Evolutionary conservation across 2,329 filamentous ascomycete genomes (phyloP).

Genomic region (Magnaporthales sp.): DNA sequence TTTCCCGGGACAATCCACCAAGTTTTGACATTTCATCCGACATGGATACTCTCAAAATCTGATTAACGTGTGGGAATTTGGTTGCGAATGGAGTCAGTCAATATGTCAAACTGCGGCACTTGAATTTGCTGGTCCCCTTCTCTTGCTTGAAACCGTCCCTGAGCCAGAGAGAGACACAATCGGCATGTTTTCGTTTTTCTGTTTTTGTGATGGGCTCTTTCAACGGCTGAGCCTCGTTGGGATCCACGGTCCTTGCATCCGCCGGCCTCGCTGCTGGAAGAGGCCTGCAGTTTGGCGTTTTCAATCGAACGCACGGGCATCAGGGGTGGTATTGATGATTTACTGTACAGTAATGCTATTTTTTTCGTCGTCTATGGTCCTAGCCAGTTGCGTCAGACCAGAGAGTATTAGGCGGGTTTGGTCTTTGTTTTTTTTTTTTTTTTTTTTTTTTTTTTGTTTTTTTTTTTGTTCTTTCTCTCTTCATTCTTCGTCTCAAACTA

Average conservation of each 20-base stretch:
- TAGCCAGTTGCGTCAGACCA: no score
- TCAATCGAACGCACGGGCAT: background rate
- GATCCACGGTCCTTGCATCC: background rate
- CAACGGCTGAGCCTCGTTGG: background rate
- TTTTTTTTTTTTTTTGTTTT: background rate
- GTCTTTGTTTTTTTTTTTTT: no score
- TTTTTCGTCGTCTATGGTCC: background rate
- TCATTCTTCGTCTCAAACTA: background rate
- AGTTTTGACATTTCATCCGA: background rate
- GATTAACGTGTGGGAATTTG: background rate
- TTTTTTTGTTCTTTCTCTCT: background rate
- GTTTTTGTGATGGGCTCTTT: background rate
- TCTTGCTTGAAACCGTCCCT: background rate
- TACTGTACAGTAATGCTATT: background rate
- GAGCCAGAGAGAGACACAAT: background rate
- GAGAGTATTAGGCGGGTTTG: no score
- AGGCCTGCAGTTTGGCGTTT: background rate
- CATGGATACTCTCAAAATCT: background rate
- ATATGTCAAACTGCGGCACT: background rate
- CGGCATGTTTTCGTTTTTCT: background rate
- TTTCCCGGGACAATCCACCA: background rate
- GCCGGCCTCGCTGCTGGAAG: no score
- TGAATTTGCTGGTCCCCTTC: background rate
- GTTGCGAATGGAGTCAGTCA: background rate
- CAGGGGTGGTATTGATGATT: background rate